A percentile compares a stretch with the other conserved stretches of the same genome.
Conservation (phyloP, 805 yeast species). For the Clavispora carvajalis region DNA sequence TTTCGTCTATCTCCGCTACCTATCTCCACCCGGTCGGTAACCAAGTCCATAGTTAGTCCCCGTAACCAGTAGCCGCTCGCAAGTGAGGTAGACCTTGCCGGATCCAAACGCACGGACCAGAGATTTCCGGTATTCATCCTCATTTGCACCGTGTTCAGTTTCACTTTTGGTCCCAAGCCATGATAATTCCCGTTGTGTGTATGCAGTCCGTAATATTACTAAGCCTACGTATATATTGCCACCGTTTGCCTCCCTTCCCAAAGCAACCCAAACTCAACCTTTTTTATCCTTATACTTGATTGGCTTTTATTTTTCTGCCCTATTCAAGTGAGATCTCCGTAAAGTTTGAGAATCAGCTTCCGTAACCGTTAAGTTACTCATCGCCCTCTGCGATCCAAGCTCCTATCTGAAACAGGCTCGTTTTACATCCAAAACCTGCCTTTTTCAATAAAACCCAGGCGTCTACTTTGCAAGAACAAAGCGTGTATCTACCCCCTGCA, state of each 20-base stretch:
- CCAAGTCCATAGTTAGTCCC: neutral
- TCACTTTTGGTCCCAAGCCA: neutral
- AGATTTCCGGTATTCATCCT: too few species aligned
- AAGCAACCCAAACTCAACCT: neutral
- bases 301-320: neutral
- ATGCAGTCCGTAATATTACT: slow-evolving; percentile 4
- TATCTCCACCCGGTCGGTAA: neutral
- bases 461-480: neutral
- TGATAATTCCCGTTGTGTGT: neutral
- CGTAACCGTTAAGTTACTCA: neutral
- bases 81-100: too few species aligned
- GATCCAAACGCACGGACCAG: too few species aligned
- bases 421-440: neutral
- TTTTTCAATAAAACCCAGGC: neutral
- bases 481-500: slow-evolving; percentile 1
- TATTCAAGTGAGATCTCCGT: neutral
- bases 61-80: too few species aligned
- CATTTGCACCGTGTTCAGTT: too few species aligned
- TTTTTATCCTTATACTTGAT: neutral
- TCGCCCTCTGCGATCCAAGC: neutral
- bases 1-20: neutral
- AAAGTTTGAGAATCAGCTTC: neutral
- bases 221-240: slow-evolving; percentile 8
- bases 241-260: slow-evolving; percentile 2
- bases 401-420: neutral